Base-by-base conservation (phyloP, 345 rosid species). In the Cardamine resedifolia region DNA sequence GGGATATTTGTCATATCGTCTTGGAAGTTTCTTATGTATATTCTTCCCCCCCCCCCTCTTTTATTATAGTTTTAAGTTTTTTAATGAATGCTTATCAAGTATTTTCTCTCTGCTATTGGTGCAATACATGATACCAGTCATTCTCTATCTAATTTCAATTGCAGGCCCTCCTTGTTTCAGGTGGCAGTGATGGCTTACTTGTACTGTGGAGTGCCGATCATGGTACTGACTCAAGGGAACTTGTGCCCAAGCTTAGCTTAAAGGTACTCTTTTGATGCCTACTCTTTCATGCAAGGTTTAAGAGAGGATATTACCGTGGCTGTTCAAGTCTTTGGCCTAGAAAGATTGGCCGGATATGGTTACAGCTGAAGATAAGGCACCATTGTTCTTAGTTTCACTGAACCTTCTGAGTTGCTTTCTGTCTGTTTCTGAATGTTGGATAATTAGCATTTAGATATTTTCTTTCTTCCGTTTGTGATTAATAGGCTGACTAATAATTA, bases 191-290 rank as follows among this genome's bases (percentile, higher is more conserved):
- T 80, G 99, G 99, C 45, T 84, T 89, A 65, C 97, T 95, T 77
- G 81, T 91, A 48, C 84, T 91, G 49, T 95, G 99, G 99, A 95
- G 92, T 77, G 96, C 97, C 14, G 99, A 95, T 83, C 91, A 91
- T 66, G 80, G 96, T 68, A 89, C 86, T 77, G 99, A 91, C 83
- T 88, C 99, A 39, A 85, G 89, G 72, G 99, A 95, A 76, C 96
- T 95, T 81, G 99, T 95, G 61, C 97, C 99, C 62, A 95, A 95
- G 81, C 89, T 91, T 64, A 95, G 95, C 72, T 87, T 95, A 80
- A 95, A 95, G 90, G 99, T 91, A 72, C 36, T 62, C 18, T 15
- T 60, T 61, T 41, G 18, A n/a, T 70, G 56, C 65, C 44, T 45
- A 63, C 75, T 45, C 59, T 20, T 76, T 28, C 66, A 26, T 47